phyloP scores from a whole-genome alignment of 2,329 filamentous ascomycete genomes.

The Trichophyton verrucosum region DNA sequence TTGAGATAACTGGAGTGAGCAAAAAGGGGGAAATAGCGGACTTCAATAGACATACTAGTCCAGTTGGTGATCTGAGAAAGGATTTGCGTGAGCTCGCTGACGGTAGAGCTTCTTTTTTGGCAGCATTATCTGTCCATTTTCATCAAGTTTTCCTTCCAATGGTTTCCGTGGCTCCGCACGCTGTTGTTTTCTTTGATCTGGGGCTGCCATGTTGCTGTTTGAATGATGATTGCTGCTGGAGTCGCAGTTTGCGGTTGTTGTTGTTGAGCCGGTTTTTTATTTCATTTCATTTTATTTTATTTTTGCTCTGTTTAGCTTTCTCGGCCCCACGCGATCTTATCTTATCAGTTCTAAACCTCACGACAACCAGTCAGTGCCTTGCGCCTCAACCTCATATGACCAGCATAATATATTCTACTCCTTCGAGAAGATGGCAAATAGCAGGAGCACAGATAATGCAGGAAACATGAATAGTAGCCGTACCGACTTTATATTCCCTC shows the following conservation, averaged over 20 bases:
- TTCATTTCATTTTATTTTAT: no score
- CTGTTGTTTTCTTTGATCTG: slow-evolving; percentile 48
- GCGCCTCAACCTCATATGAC: neutral
- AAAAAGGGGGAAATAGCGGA: neutral
- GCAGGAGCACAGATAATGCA: no score
- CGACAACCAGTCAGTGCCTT: neutral
- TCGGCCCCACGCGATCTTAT: slow-evolving; percentile 3
- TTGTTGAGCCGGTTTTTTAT: neutral
- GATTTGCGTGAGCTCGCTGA: slow-evolving; percentile 92
- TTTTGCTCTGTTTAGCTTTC: neutral
- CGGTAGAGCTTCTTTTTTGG: slow-evolving; percentile 95
- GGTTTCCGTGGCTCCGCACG: slow-evolving; percentile 51
- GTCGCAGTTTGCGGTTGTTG: no score
- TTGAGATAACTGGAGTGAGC: neutral
- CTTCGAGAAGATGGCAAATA: neutral
- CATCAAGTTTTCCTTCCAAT: slow-evolving; percentile 26
- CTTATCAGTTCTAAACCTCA: slow-evolving; percentile 1
- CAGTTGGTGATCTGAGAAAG: slow-evolving; percentile 87
- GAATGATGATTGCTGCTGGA: neutral
- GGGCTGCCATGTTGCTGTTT: slow-evolving; percentile 3
- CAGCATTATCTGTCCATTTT: slow-evolving; percentile 31
- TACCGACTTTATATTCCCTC: slow-evolving; percentile 28
- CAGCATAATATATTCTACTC: neutral
- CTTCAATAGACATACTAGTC: slow-evolving; percentile 54
- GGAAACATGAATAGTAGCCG: no score